Conservation (phyloP, 768 basidiomycete genomes). For the Leccinum disarticulatum region DNA sequence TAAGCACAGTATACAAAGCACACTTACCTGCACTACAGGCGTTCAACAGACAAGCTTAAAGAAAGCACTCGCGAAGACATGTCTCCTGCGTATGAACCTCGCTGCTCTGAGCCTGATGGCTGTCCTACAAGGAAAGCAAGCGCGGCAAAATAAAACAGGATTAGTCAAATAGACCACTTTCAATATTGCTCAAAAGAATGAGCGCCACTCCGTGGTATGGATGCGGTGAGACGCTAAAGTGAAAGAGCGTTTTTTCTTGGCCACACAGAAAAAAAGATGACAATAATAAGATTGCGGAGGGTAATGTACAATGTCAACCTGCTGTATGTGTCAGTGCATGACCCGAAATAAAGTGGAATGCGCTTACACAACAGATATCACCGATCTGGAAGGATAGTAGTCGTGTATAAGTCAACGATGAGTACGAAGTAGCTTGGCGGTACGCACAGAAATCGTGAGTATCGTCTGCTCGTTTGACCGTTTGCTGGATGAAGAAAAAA, state of each 20-base stretch:
- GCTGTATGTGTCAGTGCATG: constrained; percentile 15
- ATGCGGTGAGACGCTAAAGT: constrained; percentile 81
- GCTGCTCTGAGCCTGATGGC: constrained; percentile 32
- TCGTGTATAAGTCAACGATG: constrained; percentile 6
- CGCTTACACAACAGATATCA: constrained; percentile 38
- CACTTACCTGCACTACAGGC: constrained; percentile 20
- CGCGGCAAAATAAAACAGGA: constrained; percentile 43
- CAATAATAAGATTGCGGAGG: constrained; percentile 31
- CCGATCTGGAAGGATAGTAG: constrained; percentile 37
- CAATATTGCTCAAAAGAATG: constrained; percentile 85
- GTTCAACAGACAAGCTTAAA: background rate
- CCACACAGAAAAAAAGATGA: constrained; percentile 10
- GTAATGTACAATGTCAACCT: constrained; percentile 37
- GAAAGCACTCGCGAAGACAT: constrained; percentile 15
- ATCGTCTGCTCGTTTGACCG: constrained; percentile 94
- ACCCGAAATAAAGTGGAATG: constrained; percentile 25
- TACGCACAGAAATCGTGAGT: constrained; percentile 94
- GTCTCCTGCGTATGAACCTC: constrained; percentile 56
- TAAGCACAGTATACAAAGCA: background rate
- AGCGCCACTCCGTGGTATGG: constrained; percentile 61
- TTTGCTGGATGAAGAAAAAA: constrained; percentile 64
- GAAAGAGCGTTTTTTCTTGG: constrained; percentile 53
- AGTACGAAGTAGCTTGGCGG: background rate
- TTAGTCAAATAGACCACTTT: constrained; percentile 30
- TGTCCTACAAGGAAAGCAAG: constrained; percentile 30